Conservation (phyloP, 202 grass and related monocot genomes). For the Elaeis oleifera region DNA sequence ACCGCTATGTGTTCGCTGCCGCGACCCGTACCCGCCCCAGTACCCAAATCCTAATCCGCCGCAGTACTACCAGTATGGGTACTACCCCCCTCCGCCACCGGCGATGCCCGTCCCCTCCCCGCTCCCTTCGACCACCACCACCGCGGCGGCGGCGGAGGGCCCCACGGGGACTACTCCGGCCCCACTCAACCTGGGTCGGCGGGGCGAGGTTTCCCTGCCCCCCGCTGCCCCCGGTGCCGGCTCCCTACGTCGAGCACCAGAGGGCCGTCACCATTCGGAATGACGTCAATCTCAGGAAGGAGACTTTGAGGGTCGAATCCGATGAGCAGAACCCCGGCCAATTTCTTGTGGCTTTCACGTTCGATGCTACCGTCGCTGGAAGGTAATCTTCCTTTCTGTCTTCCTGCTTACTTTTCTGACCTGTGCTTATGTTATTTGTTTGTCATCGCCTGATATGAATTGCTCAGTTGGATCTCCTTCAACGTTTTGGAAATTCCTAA, state of each 20-base stretch:
- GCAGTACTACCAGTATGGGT: constrained; percentile 49
- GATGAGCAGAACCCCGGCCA: constrained; percentile 47
- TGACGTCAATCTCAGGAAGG: constrained; percentile 92
- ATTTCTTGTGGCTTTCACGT: constrained; percentile 80
- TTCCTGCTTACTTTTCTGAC: no score
- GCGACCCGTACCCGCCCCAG: constrained; percentile 57
- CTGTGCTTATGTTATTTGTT: no score
- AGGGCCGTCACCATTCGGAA: constrained; percentile 94
- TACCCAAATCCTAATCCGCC: constrained; percentile 71
- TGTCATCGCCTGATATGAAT: no score
- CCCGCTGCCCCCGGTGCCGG: constrained; percentile 34
- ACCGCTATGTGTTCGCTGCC: constrained; percentile 80
- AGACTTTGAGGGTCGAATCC: constrained; percentile 68
- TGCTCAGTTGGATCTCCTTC: no score
- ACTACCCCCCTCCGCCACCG: constrained; percentile 10
- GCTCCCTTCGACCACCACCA: constrained; percentile 30
- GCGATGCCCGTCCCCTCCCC: constrained; percentile 31
- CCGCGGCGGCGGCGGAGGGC: not conserved
- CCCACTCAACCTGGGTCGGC: constrained; percentile 33
- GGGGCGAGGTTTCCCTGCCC: constrained; percentile 43
- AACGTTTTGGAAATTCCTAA: no score
- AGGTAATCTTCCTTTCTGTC: constrained; percentile 32
- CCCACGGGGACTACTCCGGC: no score
- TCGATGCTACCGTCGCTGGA: constrained; percentile 70
- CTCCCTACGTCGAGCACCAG: constrained; percentile 89